These are phyloP conservation scores for Lecanicillium sp. DNA, from an alignment of 2,329 filamentous ascomycete species.

Conservation along the genomic window DNA sequence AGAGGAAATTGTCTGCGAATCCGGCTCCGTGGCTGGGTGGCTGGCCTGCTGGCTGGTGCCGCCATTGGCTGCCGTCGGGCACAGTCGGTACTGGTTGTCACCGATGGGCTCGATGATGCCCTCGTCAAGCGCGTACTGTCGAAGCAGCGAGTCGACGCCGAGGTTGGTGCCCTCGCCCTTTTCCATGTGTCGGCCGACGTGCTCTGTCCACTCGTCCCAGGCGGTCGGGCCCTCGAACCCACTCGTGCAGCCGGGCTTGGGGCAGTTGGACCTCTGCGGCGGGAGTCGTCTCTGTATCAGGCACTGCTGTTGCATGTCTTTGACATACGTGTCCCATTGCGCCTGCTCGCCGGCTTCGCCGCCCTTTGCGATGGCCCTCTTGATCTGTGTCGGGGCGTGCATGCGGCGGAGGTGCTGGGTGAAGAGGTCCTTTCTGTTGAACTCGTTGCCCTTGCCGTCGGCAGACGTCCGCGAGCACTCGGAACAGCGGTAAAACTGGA, in stretches of 20 bases:
- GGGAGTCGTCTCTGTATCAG: conserved; percentile 62
- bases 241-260: conserved; percentile 62
- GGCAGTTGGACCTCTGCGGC: conserved; percentile 66
- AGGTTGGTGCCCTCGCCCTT: conserved; percentile 55
- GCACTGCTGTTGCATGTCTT: conserved; percentile 68
- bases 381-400: conserved; percentile 69
- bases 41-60: conserved; percentile 12
- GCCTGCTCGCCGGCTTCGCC: conserved; percentile 50
- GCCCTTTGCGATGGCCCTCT: conserved; percentile 49
- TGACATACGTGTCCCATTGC: conserved; percentile 60
- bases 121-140: conserved; percentile 58
- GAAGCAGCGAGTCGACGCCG: conserved; percentile 51
- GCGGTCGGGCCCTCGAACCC: conserved; percentile 65
- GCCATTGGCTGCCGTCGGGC: conserved; percentile 17
- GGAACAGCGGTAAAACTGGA: conserved; percentile 60
- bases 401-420: conserved; percentile 91
- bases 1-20: conserved; percentile 5
- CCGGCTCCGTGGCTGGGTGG: conserved; percentile 22
- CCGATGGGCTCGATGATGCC: conserved; percentile 55
- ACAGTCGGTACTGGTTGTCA: conserved; percentile 3
- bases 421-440: conserved; percentile 94
- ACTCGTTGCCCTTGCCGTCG: conserved; percentile 60
- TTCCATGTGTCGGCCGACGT: conserved; percentile 86
- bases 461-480: conserved; percentile 48
- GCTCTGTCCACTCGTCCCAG: conserved; percentile 91